phyloP scores from a whole-genome alignment of 176 grass and related monocot species.

The Triticum turgidum region DNA sequence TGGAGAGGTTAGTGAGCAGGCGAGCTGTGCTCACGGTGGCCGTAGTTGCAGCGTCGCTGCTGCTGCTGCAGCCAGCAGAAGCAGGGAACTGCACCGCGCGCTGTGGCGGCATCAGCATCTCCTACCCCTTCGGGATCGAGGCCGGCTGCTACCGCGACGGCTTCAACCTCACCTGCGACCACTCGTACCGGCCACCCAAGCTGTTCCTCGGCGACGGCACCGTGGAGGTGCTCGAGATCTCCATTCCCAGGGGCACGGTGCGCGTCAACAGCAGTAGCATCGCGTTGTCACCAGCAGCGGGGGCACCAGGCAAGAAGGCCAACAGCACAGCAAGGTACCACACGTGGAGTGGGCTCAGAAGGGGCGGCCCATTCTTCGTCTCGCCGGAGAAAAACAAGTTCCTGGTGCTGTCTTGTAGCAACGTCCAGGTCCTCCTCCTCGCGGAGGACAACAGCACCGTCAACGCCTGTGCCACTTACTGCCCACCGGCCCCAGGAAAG shows the following conservation, averaged over 20 bases:
- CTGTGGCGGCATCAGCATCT: slow-evolving; percentile 47
- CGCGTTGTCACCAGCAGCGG: not conserved
- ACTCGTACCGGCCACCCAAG: slow-evolving; percentile 23
- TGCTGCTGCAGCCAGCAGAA: not conserved
- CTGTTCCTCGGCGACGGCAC: slow-evolving; percentile 46
- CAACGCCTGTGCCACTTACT: slow-evolving; percentile 32
- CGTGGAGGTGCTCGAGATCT: slow-evolving; percentile 40
- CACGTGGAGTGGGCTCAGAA: slow-evolving; percentile 19
- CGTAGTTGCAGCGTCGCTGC: not conserved
- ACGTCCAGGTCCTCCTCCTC: slow-evolving; percentile 15
- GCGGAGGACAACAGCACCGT: slow-evolving; percentile 22
- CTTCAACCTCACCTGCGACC: slow-evolving; percentile 56
- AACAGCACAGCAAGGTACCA: not conserved
- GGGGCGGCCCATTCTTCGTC: not conserved
- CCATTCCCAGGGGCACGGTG: not conserved
- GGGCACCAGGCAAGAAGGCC: not conserved
- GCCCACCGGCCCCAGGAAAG: not conserved
- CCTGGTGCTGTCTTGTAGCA: slow-evolving; percentile 34
- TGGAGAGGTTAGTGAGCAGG: not conserved
- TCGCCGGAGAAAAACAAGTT: slow-evolving; percentile 39
- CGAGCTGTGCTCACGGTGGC: not conserved
- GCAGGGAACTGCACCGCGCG: slow-evolving; percentile 18
- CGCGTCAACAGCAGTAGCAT: slow-evolving; percentile 34
- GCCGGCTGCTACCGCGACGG: slow-evolving; percentile 36
- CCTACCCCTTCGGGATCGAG: slow-evolving; percentile 57